Base-by-base conservation (phyloP, 1,284 basidiomycete species). In the Flammula alnicola region DNA sequence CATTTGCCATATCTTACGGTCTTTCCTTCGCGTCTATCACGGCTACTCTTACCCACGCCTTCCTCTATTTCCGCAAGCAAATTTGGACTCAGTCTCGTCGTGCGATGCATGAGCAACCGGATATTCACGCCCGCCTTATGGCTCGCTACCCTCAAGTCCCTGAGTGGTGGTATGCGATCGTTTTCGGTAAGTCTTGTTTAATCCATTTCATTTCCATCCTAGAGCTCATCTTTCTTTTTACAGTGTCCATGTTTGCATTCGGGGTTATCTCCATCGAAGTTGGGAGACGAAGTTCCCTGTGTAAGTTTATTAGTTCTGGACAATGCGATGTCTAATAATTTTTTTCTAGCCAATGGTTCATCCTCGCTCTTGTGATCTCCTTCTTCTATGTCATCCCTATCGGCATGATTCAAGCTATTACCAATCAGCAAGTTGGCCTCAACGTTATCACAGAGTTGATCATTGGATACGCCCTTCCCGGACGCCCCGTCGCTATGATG, bases 61-160 rank as follows among this genome's bases (percentile, higher is more conserved):
- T 81, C 54, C 75, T 95, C n/a, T 88, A 88, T 69, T 89, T 91
- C 76, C 87, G 91, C 54, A 86, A 86, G 61, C 80, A 86, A 58
- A 88, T 95, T 51, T 84, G 83, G 77, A 70, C 73, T 8, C 81
- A 84, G 54, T 76, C 84, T 0, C 72, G 90, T 20, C 76, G 80
- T 26, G 78, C 83, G 9, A 75, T 87, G 61, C 64, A 78, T 40
- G 90, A 93, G 61, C 84, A 90, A 58, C 88, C 91, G 6, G 93
- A 96, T 71, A 85, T 96, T 44, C 93, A 96, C 66, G 83, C 83
- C 14, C 75, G 82, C n/a, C 73, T 95, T 23, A 95, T 95, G 92
- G 69, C 83, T 9, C 77, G 77, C 48, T 96, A 96, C 68, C 74
- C 70, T 2, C 83, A 86, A 64, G 87, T 91, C 0, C 88, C 89